A percentile compares a stretch with the other conserved stretches of the same genome.
Evolutionary conservation across 1,284 basidiomycete species (phyloP).

Genomic region (Malassezia psittaci): DNA sequence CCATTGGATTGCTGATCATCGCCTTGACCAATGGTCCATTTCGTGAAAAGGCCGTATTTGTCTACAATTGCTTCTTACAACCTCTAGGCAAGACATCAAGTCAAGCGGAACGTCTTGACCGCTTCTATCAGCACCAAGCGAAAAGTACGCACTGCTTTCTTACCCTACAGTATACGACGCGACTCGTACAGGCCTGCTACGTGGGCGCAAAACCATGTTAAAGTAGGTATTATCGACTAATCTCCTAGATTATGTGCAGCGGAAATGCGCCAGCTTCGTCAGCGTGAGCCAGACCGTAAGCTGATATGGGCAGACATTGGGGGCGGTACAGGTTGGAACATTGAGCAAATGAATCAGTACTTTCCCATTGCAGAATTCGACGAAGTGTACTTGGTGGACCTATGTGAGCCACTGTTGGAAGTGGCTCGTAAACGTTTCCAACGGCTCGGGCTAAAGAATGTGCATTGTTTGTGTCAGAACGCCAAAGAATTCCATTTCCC

Average conservation of each 20-base stretch:
- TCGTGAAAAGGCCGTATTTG: constrained; percentile 31
- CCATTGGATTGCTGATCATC: no score
- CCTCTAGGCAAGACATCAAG: constrained; percentile 42
- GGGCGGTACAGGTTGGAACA: constrained; percentile 71
- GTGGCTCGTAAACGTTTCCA: constrained; percentile 63
- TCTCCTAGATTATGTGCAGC: constrained; percentile 58
- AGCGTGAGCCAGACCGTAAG: constrained; percentile 50
- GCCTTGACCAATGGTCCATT: constrained; percentile 14
- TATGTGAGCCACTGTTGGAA: constrained; percentile 65
- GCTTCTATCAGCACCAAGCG: constrained; percentile 44
- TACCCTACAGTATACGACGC: constrained; percentile 40
- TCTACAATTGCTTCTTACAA: constrained; percentile 46
- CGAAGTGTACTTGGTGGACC: constrained; percentile 63
- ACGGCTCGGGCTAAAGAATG: constrained; percentile 63
- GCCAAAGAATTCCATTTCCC: constrained; percentile 63
- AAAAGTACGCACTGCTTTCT: constrained; percentile 21
- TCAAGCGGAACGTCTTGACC: constrained; percentile 44
- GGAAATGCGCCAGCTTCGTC: constrained; percentile 55
- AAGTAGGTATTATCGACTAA: constrained; percentile 36
- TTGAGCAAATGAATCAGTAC: constrained; percentile 68
- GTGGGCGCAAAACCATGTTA: constrained; percentile 45
- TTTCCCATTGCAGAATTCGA: constrained; percentile 51
- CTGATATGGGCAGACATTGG: constrained; percentile 74
- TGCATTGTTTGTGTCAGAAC: constrained; percentile 66
- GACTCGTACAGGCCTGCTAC: constrained; percentile 41